phyloP scores from a whole-genome alignment of 2,329 filamentous ascomycete genomes.

The Aspergillus sp. region DNA sequence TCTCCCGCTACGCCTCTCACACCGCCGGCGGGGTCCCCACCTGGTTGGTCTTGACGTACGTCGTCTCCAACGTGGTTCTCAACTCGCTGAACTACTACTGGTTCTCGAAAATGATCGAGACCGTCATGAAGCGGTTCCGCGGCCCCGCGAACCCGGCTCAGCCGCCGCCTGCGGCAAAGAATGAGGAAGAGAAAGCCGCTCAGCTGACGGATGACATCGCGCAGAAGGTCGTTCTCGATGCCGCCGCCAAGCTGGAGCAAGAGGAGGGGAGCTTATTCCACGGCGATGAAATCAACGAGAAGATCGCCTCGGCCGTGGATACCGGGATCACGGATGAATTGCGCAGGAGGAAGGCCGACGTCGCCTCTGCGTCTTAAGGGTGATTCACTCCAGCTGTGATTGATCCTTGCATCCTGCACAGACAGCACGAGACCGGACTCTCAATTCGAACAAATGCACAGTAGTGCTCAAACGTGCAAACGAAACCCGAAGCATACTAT shows the following conservation, averaged over 20 bases:
- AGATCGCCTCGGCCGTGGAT: conserved; percentile 44
- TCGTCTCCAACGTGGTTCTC: conserved; percentile 59
- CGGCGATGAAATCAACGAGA: conserved; percentile 23
- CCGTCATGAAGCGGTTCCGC: conserved; percentile 62
- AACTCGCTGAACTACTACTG: conserved; percentile 65
- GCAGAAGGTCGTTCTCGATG: conserved; percentile 37
- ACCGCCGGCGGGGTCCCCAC: conserved; percentile 48
- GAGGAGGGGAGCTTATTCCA: conserved; percentile 30
- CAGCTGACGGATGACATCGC: conserved; percentile 24
- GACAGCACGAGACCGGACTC: not conserved
- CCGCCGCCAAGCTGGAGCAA: conserved; percentile 28
- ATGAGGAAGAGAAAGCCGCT: conserved; percentile 8
- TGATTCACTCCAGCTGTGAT: not conserved
- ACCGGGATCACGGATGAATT: conserved; percentile 86
- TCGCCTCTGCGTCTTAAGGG: conserved; percentile 7
- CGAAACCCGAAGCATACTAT: not conserved
- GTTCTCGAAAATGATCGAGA: conserved; percentile 68
- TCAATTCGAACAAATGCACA: not conserved
- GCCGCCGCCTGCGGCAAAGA: conserved; percentile 18
- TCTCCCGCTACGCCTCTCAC: conserved; percentile 50
- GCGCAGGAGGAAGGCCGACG: conserved; percentile 46
- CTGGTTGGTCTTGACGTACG: conserved; percentile 60
- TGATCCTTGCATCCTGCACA: not conserved
- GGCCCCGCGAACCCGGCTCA: conserved; percentile 21
- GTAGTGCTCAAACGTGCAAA: not conserved